phyloP scores from a whole-genome alignment of 257 asterid genomes.

The Solanum peruvianum region DNA sequence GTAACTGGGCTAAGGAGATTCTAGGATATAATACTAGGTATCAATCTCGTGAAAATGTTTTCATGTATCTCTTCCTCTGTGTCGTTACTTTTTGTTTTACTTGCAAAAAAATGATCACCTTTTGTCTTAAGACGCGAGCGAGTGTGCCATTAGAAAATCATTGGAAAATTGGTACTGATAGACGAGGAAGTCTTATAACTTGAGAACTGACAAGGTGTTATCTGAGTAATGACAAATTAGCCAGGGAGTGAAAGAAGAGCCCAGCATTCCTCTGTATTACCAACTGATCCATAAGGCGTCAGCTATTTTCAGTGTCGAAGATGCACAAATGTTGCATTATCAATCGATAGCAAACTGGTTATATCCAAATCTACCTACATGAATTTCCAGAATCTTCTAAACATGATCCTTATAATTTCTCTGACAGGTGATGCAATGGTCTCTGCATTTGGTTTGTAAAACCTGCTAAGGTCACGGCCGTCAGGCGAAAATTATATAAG shows the following conservation, averaged over 20 bases:
- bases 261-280: neutral
- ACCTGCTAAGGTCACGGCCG: neutral
- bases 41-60: neutral
- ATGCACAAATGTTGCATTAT: neutral
- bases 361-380: neutral
- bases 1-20: neutral
- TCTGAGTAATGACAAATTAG: neutral
- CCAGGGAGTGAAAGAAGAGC: neutral
- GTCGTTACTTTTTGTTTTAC: neutral
- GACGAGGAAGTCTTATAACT: neutral
- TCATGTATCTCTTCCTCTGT: neutral
- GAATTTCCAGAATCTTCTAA: neutral
- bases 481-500: neutral
- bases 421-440: neutral
- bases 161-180: neutral
- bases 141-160: neutral
- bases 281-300: neutral
- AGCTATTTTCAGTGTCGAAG: neutral
- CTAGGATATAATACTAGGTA: neutral
- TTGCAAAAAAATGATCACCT: neutral
- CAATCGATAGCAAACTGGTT: neutral
- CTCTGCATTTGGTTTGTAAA: neutral
- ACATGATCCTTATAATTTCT: neutral
- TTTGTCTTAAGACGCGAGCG: neutral
- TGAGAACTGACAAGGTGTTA: neutral